Base-by-base conservation (phyloP, 2,329 filamentous ascomycete genomes). In the Fusarium verticillioides region DNA sequence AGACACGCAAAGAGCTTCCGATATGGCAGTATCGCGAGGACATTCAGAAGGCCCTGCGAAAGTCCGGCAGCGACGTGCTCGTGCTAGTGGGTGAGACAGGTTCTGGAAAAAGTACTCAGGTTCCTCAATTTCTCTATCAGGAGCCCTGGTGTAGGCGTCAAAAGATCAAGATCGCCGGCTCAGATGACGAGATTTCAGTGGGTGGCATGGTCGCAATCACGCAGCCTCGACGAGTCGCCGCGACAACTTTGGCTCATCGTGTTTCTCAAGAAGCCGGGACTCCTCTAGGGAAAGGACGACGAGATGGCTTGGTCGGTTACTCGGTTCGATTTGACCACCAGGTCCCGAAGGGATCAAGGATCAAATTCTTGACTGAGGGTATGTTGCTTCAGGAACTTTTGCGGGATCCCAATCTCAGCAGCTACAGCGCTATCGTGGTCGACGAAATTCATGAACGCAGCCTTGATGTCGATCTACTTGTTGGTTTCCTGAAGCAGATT, bases 401-500 rank as follows among this genome's bases (percentile, higher is more conserved):
- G 67, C 89, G 92, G 60, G 96, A 99, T 81, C 94, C 94, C 2
- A 87, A 91, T 78, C 86, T 99, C 78, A 89, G 88, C 37, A 91
- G 94, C 79, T 99, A 99, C 80, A 97, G 94, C 78, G 95, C 93
- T 7, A 88, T 99, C 2, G 88, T 99, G 23, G 94, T 99, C 12
- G 96, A 99, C 82, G 96, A 99, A 82, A 96, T 99, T 18, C 96
- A 99, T 84, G 96, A 99, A 84, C 88, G 96, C 76, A 97, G 95
- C 75, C 90, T 98, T 28, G 97, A 98, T 80, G 96, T 98, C 12
- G 96, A 99, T 83, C 84, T 99, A 32, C 87, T 98, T 15, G 86
- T 97, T 32, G 96, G 96, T 0, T 98, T 99, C 73, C 80, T 99
- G 70, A 94, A 94, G 79, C 92, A 93, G 69, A 89, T 98, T 52